Evolutionary conservation across 257 asterid genomes (phyloP).

Genomic region (Nicotiana tomentosiformis): DNA sequence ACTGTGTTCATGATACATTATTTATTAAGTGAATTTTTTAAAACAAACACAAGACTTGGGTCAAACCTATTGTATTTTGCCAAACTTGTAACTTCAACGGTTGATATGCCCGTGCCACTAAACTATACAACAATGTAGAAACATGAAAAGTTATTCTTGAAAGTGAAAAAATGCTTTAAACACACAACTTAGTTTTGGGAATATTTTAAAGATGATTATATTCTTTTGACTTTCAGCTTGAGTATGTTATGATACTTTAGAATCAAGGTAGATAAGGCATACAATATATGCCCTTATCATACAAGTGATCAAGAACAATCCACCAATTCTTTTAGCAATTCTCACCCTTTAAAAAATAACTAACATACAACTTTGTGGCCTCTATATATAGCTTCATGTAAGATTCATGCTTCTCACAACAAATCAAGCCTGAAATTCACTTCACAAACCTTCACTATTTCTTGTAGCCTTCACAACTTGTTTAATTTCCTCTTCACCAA

Average conservation of each 20-base stretch:
- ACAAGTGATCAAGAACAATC: background rate
- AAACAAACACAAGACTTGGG: too few species aligned
- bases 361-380: background rate
- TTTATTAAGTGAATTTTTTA: too few species aligned
- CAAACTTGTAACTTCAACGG: too few species aligned
- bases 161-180: background rate
- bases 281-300: background rate
- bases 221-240: background rate
- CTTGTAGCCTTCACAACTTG: background rate
- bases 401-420: background rate
- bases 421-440: background rate
- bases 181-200: background rate
- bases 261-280: background rate
- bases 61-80: too few species aligned
- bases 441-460: background rate
- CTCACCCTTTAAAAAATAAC: background rate
- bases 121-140: background rate
- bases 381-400: background rate
- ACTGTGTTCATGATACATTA: too few species aligned
- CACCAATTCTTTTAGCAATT: background rate
- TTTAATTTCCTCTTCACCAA: background rate
- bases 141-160: background rate
- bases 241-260: background rate
- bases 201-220: background rate
- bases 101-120: too few species aligned